A percentile compares a stretch with the other conserved stretches of the same genome.
Evolutionary conservation across 768 basidiomycete species (phyloP).

Genomic region (Mycena epipterygia): DNA sequence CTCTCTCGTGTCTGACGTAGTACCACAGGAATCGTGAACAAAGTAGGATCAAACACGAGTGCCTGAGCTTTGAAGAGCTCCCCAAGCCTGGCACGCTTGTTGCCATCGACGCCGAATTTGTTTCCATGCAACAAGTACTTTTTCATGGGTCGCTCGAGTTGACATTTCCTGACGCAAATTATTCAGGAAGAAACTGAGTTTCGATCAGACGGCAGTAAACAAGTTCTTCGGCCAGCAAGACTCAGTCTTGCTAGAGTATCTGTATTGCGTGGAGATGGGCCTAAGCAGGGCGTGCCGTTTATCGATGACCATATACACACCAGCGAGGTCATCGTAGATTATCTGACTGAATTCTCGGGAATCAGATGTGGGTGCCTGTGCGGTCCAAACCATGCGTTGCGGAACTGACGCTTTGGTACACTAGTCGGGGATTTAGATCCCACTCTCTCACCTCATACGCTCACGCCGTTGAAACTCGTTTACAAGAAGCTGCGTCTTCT

Average conservation of each 20-base stretch:
- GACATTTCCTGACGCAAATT: neutral
- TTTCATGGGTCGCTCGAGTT: neutral
- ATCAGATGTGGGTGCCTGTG: slow-evolving; percentile 79
- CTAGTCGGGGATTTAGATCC: slow-evolving; percentile 95
- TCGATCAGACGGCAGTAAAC: slow-evolving; percentile 94
- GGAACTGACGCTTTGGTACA: slow-evolving; percentile 25
- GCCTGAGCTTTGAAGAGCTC: slow-evolving; percentile 78
- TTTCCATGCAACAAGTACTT: slow-evolving; percentile 91
- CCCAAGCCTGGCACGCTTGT: slow-evolving; percentile 90
- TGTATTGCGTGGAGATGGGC: slow-evolving; percentile 89
- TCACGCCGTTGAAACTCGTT: slow-evolving; percentile 96
- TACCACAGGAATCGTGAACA: slow-evolving; percentile 82
- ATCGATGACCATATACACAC: slow-evolving; percentile 99
- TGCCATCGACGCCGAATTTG: slow-evolving; percentile 98
- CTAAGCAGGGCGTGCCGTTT: slow-evolving; percentile 87
- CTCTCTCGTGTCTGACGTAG: neutral
- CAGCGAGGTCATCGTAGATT: slow-evolving; percentile 95
- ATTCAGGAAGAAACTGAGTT: slow-evolving; percentile 93
- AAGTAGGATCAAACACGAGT: slow-evolving; percentile 81
- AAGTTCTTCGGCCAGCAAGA: slow-evolving; percentile 91
- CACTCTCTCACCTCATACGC: slow-evolving; percentile 82
- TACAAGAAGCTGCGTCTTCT: slow-evolving; percentile 97
- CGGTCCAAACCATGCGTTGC: neutral
- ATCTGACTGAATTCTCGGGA: slow-evolving; percentile 96
- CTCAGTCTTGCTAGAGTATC: slow-evolving; percentile 96